These are phyloP conservation scores for Tulasnella sp. DNA, from an alignment of 768 basidiomycete species.

Conservation along the genomic window DNA sequence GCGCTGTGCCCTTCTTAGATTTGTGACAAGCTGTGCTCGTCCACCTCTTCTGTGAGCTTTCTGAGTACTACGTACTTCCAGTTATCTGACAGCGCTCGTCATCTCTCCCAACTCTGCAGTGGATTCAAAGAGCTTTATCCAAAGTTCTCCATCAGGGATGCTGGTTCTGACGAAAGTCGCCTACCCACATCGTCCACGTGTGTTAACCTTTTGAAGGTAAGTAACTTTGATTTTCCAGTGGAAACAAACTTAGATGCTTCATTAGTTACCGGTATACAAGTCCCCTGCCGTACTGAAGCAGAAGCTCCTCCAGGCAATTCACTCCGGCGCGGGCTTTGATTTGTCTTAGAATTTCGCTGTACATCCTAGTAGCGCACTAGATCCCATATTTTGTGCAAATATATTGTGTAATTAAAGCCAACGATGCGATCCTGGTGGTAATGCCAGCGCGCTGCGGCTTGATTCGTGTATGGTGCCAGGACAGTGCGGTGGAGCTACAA, in stretches of 20 bases:
- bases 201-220: constrained; percentile 80
- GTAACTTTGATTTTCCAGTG: constrained; percentile 11
- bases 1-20: constrained; percentile 61
- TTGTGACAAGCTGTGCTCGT: constrained; percentile 85
- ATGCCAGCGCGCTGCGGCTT: too few species aligned
- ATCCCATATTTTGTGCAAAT: too few species aligned
- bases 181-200: constrained; percentile 75
- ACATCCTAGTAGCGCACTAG: not conserved
- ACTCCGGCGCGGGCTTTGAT: constrained; percentile 83
- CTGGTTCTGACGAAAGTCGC: constrained; percentile 55
- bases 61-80: not conserved
- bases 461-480: too few species aligned
- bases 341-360: constrained; percentile 56
- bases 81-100: not conserved
- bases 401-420: too few species aligned
- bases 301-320: constrained; percentile 80
- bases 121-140: constrained; percentile 83
- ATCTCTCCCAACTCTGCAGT: constrained; percentile 25
- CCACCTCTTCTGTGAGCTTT: constrained; percentile 69
- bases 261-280: constrained; percentile 55
- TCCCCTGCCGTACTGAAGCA: constrained; percentile 49
- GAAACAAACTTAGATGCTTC: constrained; percentile 3
- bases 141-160: constrained; percentile 76
- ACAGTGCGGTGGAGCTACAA: too few species aligned
- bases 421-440: too few species aligned